These are phyloP conservation scores for Psilocybe subaeruginosa DNA, from an alignment of 768 basidiomycete genomes.

Conservation along the genomic window DNA sequence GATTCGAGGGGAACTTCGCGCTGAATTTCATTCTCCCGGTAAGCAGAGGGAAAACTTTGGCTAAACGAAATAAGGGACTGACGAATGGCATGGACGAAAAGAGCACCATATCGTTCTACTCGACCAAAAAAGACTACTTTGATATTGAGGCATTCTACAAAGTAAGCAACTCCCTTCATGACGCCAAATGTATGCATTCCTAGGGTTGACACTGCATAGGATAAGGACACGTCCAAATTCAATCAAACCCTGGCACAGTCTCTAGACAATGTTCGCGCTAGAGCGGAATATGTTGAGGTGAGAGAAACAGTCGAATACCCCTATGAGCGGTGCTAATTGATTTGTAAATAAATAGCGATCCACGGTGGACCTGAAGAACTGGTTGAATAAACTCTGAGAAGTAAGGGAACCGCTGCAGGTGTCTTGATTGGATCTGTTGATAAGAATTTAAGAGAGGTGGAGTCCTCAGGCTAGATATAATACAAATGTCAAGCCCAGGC, in stretches of 20 bases:
- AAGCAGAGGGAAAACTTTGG: background rate
- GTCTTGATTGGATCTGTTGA: no score
- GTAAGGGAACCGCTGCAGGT: background rate
- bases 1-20: constrained; percentile 1
- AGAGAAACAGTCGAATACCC: background rate
- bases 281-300: constrained; percentile 1
- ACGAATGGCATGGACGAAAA: background rate
- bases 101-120: background rate
- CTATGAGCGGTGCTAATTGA: background rate
- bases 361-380: constrained; percentile 2
- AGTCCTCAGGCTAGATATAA: no score
- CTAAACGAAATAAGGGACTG: background rate
- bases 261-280: constrained; percentile 1
- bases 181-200: no score
- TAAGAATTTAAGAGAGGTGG: no score
- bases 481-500: no score
- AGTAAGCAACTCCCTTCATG: background rate
- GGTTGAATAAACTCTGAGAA: background rate
- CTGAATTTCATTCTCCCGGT: background rate
- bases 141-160: constrained; percentile 4
- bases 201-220: background rate
- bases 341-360: constrained; percentile 3
- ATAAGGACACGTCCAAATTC: constrained; percentile 6
- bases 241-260: background rate
- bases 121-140: constrained; percentile 1